Percentiles rank a stretch among this genome's conserved stretches.
Evolutionary conservation across 1,139 yeast genomes (phyloP).

Genomic region (Candida neerlandica): DNA sequence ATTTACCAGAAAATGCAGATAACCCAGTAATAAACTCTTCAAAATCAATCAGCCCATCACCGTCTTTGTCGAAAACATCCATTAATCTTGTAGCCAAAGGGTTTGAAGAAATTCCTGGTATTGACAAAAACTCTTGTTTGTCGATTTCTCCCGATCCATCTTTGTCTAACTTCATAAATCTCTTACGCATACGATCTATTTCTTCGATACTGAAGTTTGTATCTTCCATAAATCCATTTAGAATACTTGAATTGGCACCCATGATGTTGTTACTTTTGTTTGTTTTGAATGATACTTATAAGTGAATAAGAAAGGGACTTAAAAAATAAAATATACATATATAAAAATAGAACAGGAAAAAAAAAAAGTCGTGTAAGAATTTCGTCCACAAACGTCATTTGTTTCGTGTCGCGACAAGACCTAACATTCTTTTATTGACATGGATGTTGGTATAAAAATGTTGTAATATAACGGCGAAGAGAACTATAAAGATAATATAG

Average conservation of each 20-base stretch:
- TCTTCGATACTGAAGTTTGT: slow-evolving; percentile 89
- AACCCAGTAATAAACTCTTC: slow-evolving; percentile 92
- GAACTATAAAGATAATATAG: too few relatives aligned
- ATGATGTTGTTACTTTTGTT: slow-evolving; percentile 27
- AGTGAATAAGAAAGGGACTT: too few relatives aligned
- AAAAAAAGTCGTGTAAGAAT: background rate
- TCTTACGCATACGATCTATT: slow-evolving; percentile 83
- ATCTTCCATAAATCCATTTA: slow-evolving; percentile 71
- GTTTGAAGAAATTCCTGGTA: slow-evolving; percentile 89
- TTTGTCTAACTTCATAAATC: slow-evolving; percentile 93
- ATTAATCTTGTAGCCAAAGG: slow-evolving; percentile 88
- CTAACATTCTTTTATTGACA: background rate
- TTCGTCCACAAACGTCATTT: background rate
- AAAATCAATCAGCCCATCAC: slow-evolving; percentile 92
- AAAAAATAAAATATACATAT: background rate
- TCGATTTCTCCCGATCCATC: slow-evolving; percentile 94
- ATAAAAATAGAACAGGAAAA: background rate
- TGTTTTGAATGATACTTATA: too few relatives aligned
- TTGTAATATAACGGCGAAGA: too few relatives aligned
- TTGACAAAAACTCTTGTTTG: slow-evolving; percentile 82
- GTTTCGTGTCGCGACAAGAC: background rate
- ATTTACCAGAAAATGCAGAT: slow-evolving; percentile 89
- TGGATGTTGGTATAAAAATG: background rate
- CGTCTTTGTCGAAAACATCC: slow-evolving; percentile 93
- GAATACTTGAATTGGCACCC: slow-evolving; percentile 67